Evolutionary conservation across 768 basidiomycete genomes (phyloP), one percentile per base, ranked within the genome.

Genomic region (Leccinum subgranulosum): DNA sequence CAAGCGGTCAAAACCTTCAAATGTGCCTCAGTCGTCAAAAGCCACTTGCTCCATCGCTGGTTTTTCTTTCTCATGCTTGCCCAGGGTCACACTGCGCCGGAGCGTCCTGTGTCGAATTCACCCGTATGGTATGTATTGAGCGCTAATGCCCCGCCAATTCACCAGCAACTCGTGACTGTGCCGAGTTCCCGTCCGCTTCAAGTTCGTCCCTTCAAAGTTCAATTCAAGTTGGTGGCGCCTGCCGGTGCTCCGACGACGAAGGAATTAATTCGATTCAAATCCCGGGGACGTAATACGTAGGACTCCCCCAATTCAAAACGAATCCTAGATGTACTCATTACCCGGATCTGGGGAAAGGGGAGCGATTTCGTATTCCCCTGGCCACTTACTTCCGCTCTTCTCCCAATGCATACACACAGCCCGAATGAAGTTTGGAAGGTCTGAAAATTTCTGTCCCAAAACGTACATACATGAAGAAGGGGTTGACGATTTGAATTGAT

Each of bases 1-100:
- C 19, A 15, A 9, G 1, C 36, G 29, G 41, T 41, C 62, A 12
- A 60, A 64, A 55, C 54, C 43, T 33, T 51, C 46, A 64, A 63
- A 64, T 28, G 23, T 54, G 33, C 52, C 49, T 23, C 33, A 39
- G 5, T 12, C 23, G 41, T 43, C 21, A 36, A 23, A 41, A 7
- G 21, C 14, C 15, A 27, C 56, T 21, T 21, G 21, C 39, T 3
- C 45, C 11, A 49, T 62, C 46, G 3, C 41, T 2, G 27, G 34
- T 17, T 36, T 29, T 49, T 23, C 36, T 25, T 34, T 60, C 29
- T 55, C 59, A 31, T 60, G 39, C 39, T 9, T 39, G n/a, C 39
- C 46, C 39, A 33, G 49, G 52, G 58, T 12, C 31, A 64, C 56
- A 60, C 49, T 60, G 9, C n/a, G 17, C 34, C 9, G 17, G 7